Base-by-base conservation (phyloP, 306 rosid genomes). In the Albizia julibrissin region DNA sequence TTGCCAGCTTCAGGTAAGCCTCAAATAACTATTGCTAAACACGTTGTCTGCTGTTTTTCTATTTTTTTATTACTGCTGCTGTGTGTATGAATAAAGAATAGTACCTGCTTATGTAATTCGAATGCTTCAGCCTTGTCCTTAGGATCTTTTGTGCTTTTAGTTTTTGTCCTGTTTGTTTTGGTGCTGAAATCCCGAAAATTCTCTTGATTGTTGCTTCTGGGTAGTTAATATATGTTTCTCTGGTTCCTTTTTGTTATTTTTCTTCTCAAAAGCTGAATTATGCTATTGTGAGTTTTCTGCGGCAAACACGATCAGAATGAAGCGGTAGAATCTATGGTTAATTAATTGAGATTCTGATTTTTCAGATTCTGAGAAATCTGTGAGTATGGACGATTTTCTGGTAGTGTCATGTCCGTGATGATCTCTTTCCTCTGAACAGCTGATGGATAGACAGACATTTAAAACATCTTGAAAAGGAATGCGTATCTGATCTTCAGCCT, bases 401-500 rank as follows among this genome's bases (percentile, higher is more conserved):
- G 40, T 31, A 40, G 58, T 14, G 27, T 31, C 81, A 58, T 70
- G 79, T 49, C 75, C 78, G 49, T 33, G 86, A 61, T 79, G 88
- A 61, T 79, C 80, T 52, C 50, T 73, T 39, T 34, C 39, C 69
- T 16, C 50, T 43, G 84, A 64, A 46, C 24, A 44, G 24, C 15
- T 13, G 31, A 75, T 42, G 46, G 27, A 52, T 46, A 5, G 29
- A 19, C 39, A 79, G 75, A 47, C 69, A 69, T 69, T 69, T 50
- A 8, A 33, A 67, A 14, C 13, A 6, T 10, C 4, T 72, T 79
- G 65, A 79, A 69, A 89, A 56, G 73, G 81, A 87, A 88, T 90
- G 90, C 77, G 85, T 86, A 85, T 86, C 85, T 78, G 89, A 90
- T 90, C 94, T 83, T 84, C 68, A 69, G 58, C 16, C 29, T 78